These are phyloP conservation scores for Talaromyces amestolkiae DNA, from an alignment of 2,329 filamentous ascomycete genomes.

Conservation along the genomic window DNA sequence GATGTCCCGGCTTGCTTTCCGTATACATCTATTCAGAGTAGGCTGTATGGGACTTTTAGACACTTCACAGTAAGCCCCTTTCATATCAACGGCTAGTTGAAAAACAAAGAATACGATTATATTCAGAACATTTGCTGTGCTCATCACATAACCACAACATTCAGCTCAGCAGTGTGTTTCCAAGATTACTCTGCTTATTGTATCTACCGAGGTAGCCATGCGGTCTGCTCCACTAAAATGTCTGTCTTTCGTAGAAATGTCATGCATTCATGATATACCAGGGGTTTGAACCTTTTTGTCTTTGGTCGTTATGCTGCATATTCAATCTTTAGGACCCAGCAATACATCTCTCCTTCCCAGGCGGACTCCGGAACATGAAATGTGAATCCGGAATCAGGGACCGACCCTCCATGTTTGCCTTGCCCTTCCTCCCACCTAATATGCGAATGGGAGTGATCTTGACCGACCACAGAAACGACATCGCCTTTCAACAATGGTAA, in stretches of 20 bases:
- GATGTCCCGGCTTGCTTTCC: not conserved
- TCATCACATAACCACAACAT: not conserved
- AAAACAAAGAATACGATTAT: not conserved
- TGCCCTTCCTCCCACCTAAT: not conserved
- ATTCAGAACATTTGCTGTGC: not conserved
- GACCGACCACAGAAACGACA: not conserved
- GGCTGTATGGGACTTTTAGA: not conserved
- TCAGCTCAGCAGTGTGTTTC: too few relatives aligned
- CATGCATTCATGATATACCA: too few relatives aligned
- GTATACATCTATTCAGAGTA: not conserved
- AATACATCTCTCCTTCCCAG: slow-evolving; percentile 8
- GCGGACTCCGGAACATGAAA: slow-evolving; percentile 3
- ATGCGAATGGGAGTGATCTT: not conserved
- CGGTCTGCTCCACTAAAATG: too few relatives aligned
- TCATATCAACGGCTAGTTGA: not conserved
- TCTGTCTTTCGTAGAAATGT: too few relatives aligned
- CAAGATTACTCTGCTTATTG: too few relatives aligned
- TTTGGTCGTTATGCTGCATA: too few relatives aligned
- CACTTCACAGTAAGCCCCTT: not conserved
- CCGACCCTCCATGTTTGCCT: not conserved
- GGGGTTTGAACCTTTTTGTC: too few relatives aligned
- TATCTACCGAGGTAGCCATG: too few relatives aligned
- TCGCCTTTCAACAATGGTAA: slow-evolving; percentile 12
- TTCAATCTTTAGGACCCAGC: slow-evolving; percentile 16
- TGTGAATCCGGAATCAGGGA: not conserved